Conservation (phyloP, 352 stramenopile genomes). For the Saprolegnia parasitica region DNA sequence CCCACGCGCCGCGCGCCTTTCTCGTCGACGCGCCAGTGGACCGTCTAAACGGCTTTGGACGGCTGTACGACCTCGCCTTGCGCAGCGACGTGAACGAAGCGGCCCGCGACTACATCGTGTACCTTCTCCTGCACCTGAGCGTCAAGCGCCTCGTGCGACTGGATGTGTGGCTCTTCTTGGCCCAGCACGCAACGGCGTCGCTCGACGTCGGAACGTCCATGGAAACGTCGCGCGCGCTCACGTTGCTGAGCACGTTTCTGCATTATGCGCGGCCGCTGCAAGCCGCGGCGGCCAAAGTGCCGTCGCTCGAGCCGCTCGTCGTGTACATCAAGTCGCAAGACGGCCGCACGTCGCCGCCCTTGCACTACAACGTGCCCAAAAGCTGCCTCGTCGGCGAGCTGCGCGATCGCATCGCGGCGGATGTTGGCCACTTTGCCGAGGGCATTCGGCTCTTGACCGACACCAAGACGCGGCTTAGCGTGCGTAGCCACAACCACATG, state of each 20-base stretch:
- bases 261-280: conserved; percentile 37
- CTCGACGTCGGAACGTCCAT: background rate
- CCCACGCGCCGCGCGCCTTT: conserved; percentile 34
- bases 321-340: conserved; percentile 70
- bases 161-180: conserved; percentile 67
- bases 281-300: background rate
- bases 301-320: conserved; percentile 46
- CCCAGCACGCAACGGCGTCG: conserved; percentile 30
- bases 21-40: conserved; percentile 17
- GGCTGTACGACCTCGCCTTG: conserved; percentile 50
- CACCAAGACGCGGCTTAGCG: conserved; percentile 64
- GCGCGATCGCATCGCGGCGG: conserved; percentile 56
- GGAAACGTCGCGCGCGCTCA: conserved; percentile 38
- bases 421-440: conserved; percentile 58
- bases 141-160: conserved; percentile 56
- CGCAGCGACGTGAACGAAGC: conserved; percentile 42
- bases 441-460: conserved; percentile 63
- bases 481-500: conserved; percentile 58
- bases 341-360: conserved; percentile 50
- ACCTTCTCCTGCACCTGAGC: conserved; percentile 60
- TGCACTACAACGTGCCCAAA: conserved; percentile 52
- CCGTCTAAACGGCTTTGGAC: conserved; percentile 44
- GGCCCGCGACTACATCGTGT: conserved; percentile 65
- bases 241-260: conserved; percentile 75
- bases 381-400: conserved; percentile 59